Conservation (phyloP, 106 monocot genomes). For the Phalaenopsis equestris region DNA sequence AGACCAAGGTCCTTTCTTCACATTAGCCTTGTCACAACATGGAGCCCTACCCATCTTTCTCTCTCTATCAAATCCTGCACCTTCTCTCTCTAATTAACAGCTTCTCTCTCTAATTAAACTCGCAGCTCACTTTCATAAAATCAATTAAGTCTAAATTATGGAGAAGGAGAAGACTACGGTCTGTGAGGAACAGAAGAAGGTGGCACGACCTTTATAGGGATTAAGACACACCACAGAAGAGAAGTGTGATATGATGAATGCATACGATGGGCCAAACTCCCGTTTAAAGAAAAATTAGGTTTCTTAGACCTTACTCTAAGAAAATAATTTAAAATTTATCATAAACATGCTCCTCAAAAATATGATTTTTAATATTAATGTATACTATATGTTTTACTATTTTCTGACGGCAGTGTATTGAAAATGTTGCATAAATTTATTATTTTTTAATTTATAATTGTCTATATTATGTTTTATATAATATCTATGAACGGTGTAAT, state of each 20-base stretch:
- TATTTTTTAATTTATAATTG: too few species aligned
- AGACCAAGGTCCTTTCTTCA: conserved; percentile 97
- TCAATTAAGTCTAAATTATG: background rate
- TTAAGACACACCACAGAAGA: background rate
- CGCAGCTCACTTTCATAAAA: background rate
- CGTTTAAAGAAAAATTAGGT: background rate
- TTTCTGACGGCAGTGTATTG: too few species aligned
- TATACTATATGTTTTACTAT: too few species aligned
- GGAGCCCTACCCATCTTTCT: conserved; percentile 83
- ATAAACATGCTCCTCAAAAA: background rate
- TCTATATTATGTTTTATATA: too few species aligned
- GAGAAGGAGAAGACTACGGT: background rate
- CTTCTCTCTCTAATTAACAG: too few species aligned
- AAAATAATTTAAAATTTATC: too few species aligned
- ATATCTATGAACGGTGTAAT: too few species aligned
- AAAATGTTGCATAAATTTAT: too few species aligned
- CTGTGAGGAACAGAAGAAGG: background rate
- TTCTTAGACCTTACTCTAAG: background rate
- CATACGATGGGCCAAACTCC: background rate
- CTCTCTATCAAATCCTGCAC: background rate
- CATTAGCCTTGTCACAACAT: conserved; percentile 92
- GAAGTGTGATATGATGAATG: background rate
- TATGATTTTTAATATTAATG: too few species aligned
- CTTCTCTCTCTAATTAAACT: background rate
- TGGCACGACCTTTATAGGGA: background rate